phyloP scores from a whole-genome alignment of 2,329 filamentous ascomycete species.

The Colletotrichum sojae region DNA sequence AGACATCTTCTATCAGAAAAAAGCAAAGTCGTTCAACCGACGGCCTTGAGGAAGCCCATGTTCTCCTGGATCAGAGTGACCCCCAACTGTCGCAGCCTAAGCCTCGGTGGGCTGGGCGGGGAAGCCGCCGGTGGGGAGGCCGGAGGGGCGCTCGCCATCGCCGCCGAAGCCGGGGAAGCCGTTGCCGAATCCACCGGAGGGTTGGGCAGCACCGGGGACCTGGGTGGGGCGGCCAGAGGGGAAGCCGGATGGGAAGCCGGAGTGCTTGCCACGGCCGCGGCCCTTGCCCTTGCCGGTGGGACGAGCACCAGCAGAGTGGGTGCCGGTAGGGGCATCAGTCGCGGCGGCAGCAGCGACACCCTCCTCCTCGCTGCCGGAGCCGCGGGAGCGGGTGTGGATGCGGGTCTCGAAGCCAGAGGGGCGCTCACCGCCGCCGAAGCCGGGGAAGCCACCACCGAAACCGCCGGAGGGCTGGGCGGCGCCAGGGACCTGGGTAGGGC shows the following conservation, averaged over 20 bases:
- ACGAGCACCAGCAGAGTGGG: constrained; percentile 7
- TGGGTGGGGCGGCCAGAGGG: constrained; percentile 35
- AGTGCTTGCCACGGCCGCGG: constrained; percentile 23
- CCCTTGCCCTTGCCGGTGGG: constrained; percentile 33
- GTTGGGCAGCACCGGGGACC: constrained; percentile 31
- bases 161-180: constrained; percentile 27
- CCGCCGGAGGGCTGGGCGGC: constrained; percentile 34
- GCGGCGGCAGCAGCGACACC: constrained; percentile 13
- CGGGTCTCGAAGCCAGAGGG: constrained; percentile 35
- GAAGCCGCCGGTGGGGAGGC: constrained; percentile 8
- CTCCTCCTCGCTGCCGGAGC: not conserved
- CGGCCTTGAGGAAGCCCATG: constrained; percentile 10
- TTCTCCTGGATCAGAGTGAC: constrained; percentile 14
- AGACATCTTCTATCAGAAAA: constrained; percentile 24
- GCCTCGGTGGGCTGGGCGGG: constrained; percentile 12
- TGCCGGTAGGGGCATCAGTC: constrained; percentile 25
- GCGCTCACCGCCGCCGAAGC: constrained; percentile 29
- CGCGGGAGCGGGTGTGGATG: constrained; percentile 20
- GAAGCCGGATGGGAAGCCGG: constrained; percentile 25
- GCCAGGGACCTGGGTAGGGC: constrained; percentile 30
- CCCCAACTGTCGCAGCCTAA: constrained; percentile 2
- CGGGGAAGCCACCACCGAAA: constrained; percentile 22
- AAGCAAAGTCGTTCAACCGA: constrained; percentile 19
- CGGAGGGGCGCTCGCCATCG: constrained; percentile 12
- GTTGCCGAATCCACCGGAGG: constrained; percentile 28